Base-by-base conservation (phyloP, 2,329 filamentous ascomycete species). In the Didymella pomorum region DNA sequence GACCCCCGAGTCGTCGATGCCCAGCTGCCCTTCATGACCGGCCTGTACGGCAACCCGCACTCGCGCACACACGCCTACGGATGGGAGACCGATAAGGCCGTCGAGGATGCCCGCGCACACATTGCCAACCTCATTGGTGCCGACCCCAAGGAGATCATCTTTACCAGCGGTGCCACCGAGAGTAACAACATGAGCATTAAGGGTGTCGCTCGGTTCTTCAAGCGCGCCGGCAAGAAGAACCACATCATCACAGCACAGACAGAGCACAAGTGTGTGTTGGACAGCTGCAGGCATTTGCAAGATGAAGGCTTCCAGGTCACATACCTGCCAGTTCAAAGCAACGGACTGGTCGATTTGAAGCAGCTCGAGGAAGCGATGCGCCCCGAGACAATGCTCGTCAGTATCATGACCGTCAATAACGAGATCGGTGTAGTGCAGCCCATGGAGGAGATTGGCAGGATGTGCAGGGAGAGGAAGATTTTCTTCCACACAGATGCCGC, bases 111-210 rank as follows among this genome's bases (percentile, higher is more conserved):
- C 42, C 87, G 95, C 70, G 85, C 86, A 69, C 87, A 98, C 72
- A 84, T 98, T 64, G 95, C 95, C 3, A 84, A 84, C 37, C 85
- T 99, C 54, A 95, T 99, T 66, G 94, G 94, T 25, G 95, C 95
- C 26, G 93, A 99, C 76, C 83, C 95, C 6, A 99, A 99, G 80
- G 95, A 99, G 77, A 98, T 99, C 66, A 96, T 99, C 71, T 98
- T 99, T 80, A 99, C 95, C 7, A 97, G 93, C 71, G 95, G 95
- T 54, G 95, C 95, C 16, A 99, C 95, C 0, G 95, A 99, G 82
- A 97, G 93, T 76, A 99, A 99, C 80, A 99, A 99, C 73, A 99
- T 99, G 95, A 97, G 93, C 79, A 92, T 99, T 81, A 99, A 99
- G 81, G 95, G 95, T 64, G 94, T 99, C 9, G 93, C 95, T 20